Evolutionary conservation across 108 stramenopile genomes (phyloP).

Genomic region (Schizochytrium sp.): DNA sequence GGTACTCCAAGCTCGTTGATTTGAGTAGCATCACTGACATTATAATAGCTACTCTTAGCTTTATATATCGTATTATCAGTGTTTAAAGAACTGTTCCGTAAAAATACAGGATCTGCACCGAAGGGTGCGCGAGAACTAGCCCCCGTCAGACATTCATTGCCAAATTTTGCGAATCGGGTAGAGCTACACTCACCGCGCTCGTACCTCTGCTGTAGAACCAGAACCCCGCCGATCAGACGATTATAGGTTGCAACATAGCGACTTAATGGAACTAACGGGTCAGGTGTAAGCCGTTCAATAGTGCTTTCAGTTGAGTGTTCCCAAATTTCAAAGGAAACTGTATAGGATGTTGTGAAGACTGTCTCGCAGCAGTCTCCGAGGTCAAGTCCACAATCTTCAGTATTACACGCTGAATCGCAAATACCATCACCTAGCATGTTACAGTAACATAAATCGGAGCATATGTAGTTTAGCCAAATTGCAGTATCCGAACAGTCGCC

Average conservation of each 20-base stretch:
- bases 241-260: constrained; percentile 26
- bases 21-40: neutral
- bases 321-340: neutral
- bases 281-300: constrained; percentile 23
- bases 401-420: constrained; percentile 2
- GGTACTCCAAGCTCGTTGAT: neutral
- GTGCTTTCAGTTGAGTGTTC: neutral
- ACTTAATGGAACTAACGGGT: neutral
- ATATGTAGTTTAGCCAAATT: neutral
- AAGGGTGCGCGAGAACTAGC: neutral
- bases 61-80: neutral
- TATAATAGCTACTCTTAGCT: neutral
- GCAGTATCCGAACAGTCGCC: constrained; percentile 27
- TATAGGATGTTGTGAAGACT: neutral
- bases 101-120: constrained; percentile 42
- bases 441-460: constrained; percentile 24
- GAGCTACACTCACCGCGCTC: neutral
- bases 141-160: neutral
- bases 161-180: neutral
- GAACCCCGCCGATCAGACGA: constrained; percentile 29
- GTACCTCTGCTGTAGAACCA: neutral
- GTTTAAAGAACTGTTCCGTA: neutral
- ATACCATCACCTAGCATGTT: constrained; percentile 14
- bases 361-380: constrained; percentile 56
- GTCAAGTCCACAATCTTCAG: constrained; percentile 37